A percentile compares a stretch with the other conserved stretches of the same genome.
phyloP scores from a whole-genome alignment of 257 asterid genomes.

The Lavandula angustifolia region DNA sequence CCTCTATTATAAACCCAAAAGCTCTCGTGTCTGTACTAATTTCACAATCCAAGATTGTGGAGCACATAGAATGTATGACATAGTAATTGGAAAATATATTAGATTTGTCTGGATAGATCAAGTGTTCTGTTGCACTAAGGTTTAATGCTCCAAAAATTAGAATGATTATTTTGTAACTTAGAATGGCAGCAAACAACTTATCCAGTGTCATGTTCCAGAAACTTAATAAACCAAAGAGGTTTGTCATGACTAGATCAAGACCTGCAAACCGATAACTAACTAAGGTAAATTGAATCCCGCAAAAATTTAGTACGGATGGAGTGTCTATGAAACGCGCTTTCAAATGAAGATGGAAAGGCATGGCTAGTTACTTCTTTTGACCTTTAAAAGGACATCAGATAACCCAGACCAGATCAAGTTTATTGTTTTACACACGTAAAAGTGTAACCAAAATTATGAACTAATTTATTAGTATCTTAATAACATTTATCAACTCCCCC shows the following conservation, averaged over 20 bases:
- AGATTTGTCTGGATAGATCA: constrained; percentile 5
- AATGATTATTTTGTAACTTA: background rate
- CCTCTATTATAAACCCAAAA: background rate
- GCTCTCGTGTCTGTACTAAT: background rate
- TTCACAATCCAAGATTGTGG: constrained; percentile 6
- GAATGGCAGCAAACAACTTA: background rate
- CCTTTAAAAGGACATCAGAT: background rate
- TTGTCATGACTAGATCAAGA: constrained; percentile 1
- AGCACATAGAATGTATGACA: background rate
- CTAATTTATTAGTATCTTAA: too few species aligned
- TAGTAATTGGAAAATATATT: constrained; percentile 12
- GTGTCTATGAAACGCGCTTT: background rate
- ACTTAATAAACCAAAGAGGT: background rate
- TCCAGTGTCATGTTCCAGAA: constrained; percentile 16
- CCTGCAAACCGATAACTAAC: background rate
- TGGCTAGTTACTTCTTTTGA: background rate
- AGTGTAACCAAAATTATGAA: too few species aligned
- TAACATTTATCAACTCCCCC: too few species aligned
- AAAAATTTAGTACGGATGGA: background rate
- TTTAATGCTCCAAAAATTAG: background rate
- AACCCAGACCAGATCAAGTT: background rate
- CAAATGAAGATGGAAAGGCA: constrained; percentile 15
- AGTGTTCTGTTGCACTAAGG: background rate
- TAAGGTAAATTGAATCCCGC: too few species aligned
- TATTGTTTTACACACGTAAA: background rate